These are phyloP conservation scores for Penicillium freii DNA, from an alignment of 2,329 filamentous ascomycete species.

Conservation along the genomic window DNA sequence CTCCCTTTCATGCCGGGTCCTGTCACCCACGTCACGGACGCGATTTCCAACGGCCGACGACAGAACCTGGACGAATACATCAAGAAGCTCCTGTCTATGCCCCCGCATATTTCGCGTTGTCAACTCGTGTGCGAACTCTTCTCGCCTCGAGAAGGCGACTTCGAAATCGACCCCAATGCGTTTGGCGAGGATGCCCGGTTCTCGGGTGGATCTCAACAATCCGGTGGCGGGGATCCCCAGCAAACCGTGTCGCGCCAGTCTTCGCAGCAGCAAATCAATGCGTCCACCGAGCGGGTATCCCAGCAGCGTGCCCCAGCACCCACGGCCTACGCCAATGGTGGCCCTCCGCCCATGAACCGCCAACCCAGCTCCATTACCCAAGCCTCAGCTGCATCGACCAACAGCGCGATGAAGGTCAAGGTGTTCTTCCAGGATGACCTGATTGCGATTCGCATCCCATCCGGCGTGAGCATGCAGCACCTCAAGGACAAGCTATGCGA, in stretches of 20 bases:
- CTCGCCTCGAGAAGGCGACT: slow-evolving; percentile 83
- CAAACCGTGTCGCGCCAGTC: slow-evolving; percentile 64
- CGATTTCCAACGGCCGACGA: slow-evolving; percentile 87
- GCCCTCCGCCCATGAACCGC: slow-evolving; percentile 46
- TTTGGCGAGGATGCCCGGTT: slow-evolving; percentile 69
- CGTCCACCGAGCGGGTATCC: slow-evolving; percentile 38
- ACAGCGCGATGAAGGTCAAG: slow-evolving; percentile 80
- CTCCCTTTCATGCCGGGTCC: slow-evolving; percentile 97
- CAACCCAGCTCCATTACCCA: slow-evolving; percentile 56
- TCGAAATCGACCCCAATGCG: slow-evolving; percentile 76
- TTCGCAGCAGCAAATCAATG: slow-evolving; percentile 63
- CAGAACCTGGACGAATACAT: slow-evolving; percentile 95
- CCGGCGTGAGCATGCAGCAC: slow-evolving; percentile 72
- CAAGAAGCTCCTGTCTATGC: slow-evolving; percentile 81
- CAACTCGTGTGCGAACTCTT: slow-evolving; percentile 88
- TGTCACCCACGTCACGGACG: slow-evolving; percentile 96
- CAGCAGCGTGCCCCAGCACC: slow-evolving; percentile 43
- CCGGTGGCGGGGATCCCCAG: slow-evolving; percentile 61
- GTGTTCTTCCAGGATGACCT: slow-evolving; percentile 90
- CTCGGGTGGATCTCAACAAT: slow-evolving; percentile 67
- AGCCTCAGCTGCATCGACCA: slow-evolving; percentile 38
- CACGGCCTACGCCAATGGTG: slow-evolving; percentile 34
- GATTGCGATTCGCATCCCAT: slow-evolving; percentile 84
- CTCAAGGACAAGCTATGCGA: slow-evolving; percentile 83
- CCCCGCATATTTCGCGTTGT: slow-evolving; percentile 78